Evolutionary conservation across 1,139 yeast genomes (phyloP), one percentile per base, ranked within the genome.

Genomic region (Debaryomyces nepalensis): DNA sequence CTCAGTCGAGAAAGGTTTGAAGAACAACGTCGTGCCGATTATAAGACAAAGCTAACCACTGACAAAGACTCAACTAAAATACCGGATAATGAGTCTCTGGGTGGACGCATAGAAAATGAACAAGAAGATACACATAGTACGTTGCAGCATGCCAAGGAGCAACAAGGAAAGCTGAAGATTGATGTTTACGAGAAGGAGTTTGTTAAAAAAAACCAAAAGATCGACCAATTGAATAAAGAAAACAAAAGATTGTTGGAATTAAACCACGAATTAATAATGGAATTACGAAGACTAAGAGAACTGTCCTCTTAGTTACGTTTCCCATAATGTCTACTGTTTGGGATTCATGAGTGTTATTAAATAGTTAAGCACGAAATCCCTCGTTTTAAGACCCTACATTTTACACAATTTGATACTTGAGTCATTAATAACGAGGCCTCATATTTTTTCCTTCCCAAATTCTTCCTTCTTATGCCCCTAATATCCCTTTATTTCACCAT

Each of bases 211-310:
- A 57, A 57, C 35, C 50, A 55, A 30, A 54, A 58, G 34, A 50
- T 67, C 34, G 63, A 63, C 6, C 56, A 51, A 16, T 50, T 68
- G 37, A 51, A 52, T 37, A 48, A 45, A 3, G 73, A 68, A 44
- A 66, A 67, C 46, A 65, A 62, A 45, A 48, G 60, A 36, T 51
- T 68, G 22, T 55, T 68, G 45, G 70, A 67, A 29, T 55, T 68
- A 49, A 68, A 68, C 48, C 71, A 64, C 40, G 61, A 60, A 21
- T 50, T 68, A 35, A 47, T 68, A 16, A 50, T 46, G 24, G 55
- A 52, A 16, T 21, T 36, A 18, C 27, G 27, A 15, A 9, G 19
- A 10, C 27, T 22, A 19, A 36, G 24, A 29, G 19, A 8, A 2
- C 4, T 11, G 15, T 9, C 27, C 6, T 29, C 3, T 6, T 26